Base-by-base conservation (phyloP, 208 protist genomes). In the Tritrichomonas musculus region DNA sequence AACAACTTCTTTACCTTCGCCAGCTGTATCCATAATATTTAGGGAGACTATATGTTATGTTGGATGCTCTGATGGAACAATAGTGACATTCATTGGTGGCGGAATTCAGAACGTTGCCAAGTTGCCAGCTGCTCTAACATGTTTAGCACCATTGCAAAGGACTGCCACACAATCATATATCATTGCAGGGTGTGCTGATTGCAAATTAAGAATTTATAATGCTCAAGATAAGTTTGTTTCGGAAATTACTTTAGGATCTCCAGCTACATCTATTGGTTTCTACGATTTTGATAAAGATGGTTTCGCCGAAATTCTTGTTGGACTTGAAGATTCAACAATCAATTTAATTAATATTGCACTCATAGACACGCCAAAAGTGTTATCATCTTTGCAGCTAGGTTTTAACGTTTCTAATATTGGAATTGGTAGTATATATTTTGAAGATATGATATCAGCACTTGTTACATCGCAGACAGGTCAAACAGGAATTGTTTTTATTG, bases 251-350 rank as follows among this genome's bases (percentile, higher is more conserved):
- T 30, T 82, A 53, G n/a, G 50, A n/a, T 82, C 73, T n/a, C 41
- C 73, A 53, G 73, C 73, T 47, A 82, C 73, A 82, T 33, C 73
- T 22, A 82, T 82, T 25, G n/a, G 41, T n/a, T 25, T 30, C 20
- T 82, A 47, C 30, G 73, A 82, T 82, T 22, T 82, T 53, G 73
- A 82, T 82, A 17, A 53, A 47, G 73, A 82, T 82, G 73, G 73
- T 50, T 82, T 50, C 30, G 14, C 73, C 4, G 73, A 82, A 36
- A 8, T 82, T 47, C 50, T 82, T n/a, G 41, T 82, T 82, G 33
- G 39, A 82, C 30, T 82, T 20, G 73, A 82, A 53, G 41, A 82
- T 82, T 25, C 39, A 50, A 50, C n/a, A n/a, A 36, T 82, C 1
- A 30, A 20, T n/a, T 82, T 82, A 53, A 82, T 82, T n/a, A 53